These are phyloP conservation scores for Podochytrium sp. DNA, from an alignment of 192 early-diverging fungal genomes.

Conservation along the genomic window DNA sequence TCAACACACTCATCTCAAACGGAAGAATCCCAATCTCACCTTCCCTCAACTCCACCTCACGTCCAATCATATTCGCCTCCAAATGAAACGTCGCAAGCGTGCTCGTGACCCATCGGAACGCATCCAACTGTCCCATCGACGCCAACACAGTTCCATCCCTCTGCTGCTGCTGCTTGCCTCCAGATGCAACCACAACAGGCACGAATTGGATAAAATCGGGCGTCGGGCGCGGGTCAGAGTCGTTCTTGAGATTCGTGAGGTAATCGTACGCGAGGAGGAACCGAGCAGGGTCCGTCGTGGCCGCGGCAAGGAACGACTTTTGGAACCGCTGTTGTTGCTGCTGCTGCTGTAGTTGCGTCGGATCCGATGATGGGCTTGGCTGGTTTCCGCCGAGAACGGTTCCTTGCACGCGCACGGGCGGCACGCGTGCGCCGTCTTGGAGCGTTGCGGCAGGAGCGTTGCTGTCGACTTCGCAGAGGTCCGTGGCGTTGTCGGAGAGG, in stretches of 20 bases:
- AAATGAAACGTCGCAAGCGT: slow-evolving; percentile 21
- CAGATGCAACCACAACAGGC: too few relatives aligned
- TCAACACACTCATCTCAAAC: not conserved
- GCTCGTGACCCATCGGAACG: slow-evolving; percentile 23
- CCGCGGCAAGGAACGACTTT: slow-evolving; percentile 1
- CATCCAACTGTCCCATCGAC: not conserved
- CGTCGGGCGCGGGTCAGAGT: slow-evolving; percentile 6
- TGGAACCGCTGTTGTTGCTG: not conserved
- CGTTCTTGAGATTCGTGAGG: not conserved
- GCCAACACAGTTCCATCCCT: not conserved
- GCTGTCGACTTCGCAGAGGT: slow-evolving; percentile 11
- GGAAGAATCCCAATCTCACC: slow-evolving; percentile 24
- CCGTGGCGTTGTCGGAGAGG: not conserved
- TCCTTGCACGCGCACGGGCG: slow-evolving; percentile 9
- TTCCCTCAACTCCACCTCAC: slow-evolving; percentile 11
- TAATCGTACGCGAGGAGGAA: not conserved
- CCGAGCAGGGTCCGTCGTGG: not conserved
- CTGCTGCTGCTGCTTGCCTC: too few relatives aligned
- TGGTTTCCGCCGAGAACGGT: not conserved
- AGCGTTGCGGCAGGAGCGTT: not conserved
- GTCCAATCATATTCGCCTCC: slow-evolving; percentile 12
- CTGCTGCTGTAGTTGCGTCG: too few relatives aligned
- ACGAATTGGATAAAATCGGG: slow-evolving; percentile 17
- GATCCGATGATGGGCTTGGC: not conserved
- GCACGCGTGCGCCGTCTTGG: slow-evolving; percentile 4